Evolutionary conservation across 2,329 filamentous ascomycete genomes (phyloP).

Genomic region (Phoma sp.): DNA sequence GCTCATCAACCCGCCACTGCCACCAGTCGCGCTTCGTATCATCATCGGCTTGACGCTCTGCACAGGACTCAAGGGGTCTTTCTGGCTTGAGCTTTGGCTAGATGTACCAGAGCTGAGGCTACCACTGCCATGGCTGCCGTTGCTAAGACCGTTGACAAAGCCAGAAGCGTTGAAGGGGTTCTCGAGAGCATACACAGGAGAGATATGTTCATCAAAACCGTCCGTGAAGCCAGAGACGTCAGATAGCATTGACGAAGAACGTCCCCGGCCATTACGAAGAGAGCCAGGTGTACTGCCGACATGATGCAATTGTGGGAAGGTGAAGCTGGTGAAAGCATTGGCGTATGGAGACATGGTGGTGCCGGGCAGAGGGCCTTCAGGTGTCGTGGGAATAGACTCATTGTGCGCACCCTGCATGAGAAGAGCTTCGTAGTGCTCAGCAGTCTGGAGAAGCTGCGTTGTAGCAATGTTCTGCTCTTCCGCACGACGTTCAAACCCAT

Average conservation of each 20-base stretch:
- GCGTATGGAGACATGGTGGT: slow-evolving; percentile 50
- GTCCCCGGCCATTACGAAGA: slow-evolving; percentile 50
- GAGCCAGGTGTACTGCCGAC: slow-evolving; percentile 43
- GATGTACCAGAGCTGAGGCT: slow-evolving; percentile 52
- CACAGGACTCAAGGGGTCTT: slow-evolving; percentile 48
- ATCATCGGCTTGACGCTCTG: slow-evolving; percentile 43
- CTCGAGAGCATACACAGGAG: slow-evolving; percentile 35
- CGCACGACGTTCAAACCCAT: slow-evolving; percentile 47
- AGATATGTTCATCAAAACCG: slow-evolving; percentile 45
- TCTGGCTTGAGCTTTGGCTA: slow-evolving; percentile 47
- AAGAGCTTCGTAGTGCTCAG: slow-evolving; percentile 49
- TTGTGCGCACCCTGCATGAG: slow-evolving; percentile 49
- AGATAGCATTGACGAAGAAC: slow-evolving; percentile 60
- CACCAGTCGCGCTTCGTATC: slow-evolving; percentile 39
- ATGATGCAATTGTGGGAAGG: slow-evolving; percentile 43
- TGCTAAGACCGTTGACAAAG: slow-evolving; percentile 40
- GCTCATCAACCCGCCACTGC: slow-evolving; percentile 40
- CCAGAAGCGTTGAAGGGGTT: slow-evolving; percentile 49
- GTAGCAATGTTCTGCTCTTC: slow-evolving; percentile 47
- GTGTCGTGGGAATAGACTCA: slow-evolving; percentile 57
- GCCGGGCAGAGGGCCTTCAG: slow-evolving; percentile 65
- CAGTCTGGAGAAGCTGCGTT: slow-evolving; percentile 43
- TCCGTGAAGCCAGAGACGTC: slow-evolving; percentile 60
- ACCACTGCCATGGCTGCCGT: slow-evolving; percentile 58
- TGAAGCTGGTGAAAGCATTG: slow-evolving; percentile 46